phyloP scores from a whole-genome alignment of 169 alveolate genomes.

The Pseudocohnilembus persalinus region DNA sequence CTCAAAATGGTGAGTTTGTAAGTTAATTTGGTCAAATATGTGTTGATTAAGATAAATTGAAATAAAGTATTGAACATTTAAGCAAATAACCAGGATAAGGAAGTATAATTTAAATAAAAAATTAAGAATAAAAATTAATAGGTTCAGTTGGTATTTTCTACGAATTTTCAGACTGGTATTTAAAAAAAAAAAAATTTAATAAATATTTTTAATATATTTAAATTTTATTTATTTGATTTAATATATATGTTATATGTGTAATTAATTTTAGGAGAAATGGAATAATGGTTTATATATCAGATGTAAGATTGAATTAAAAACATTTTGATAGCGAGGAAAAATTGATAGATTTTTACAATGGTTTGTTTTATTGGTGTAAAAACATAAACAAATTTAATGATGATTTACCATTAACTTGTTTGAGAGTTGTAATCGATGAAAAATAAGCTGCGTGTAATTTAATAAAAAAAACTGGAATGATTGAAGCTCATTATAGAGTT shows the following conservation, averaged over 20 bases:
- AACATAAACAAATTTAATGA: not conserved
- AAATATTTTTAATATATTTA: not conserved
- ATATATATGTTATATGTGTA: not conserved
- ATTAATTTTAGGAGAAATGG: constrained; percentile 23
- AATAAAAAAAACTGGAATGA: not conserved
- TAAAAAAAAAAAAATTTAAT: not conserved
- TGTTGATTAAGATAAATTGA: not conserved
- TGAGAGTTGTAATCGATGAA: not conserved
- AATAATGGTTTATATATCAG: constrained; percentile 1
- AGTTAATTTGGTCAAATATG: not conserved
- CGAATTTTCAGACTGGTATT: not conserved
- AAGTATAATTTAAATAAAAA: not conserved
- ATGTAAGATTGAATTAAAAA: not conserved
- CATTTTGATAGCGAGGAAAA: not conserved
- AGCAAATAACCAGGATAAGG: not conserved
- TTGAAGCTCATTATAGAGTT: not conserved
- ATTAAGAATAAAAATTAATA: not conserved
- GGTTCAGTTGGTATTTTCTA: not conserved
- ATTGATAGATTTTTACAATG: not conserved
- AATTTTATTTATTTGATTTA: not conserved
- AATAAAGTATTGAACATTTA: not conserved
- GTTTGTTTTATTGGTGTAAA: not conserved
- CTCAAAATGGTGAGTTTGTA: not conserved
- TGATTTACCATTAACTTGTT: not conserved
- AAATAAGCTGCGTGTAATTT: not conserved